Percentiles rank a stretch among this genome's conserved stretches.
These are phyloP conservation scores for Chondrus crispus DNA, from an alignment of 23 red algal species.

Conservation along the genomic window DNA sequence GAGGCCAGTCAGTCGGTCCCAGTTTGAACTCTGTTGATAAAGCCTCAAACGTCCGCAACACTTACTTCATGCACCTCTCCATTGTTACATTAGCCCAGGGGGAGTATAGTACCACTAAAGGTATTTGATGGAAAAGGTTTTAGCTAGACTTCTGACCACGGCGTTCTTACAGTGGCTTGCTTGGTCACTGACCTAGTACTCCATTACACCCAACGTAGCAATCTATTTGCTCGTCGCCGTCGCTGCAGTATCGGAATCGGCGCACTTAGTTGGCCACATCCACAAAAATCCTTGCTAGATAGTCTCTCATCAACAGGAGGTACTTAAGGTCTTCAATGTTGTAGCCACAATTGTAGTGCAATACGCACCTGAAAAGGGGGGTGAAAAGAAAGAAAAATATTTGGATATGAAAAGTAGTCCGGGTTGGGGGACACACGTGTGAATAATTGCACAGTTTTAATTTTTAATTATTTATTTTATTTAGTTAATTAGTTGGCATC, in stretches of 20 bases:
- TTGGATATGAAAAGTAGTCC: too few species aligned
- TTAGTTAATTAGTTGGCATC: too few species aligned
- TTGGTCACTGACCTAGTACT: too few species aligned
- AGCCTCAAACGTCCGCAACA: background rate
- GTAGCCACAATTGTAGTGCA: background rate
- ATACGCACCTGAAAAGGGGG: too few species aligned
- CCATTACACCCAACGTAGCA: background rate
- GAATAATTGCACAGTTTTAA: too few species aligned
- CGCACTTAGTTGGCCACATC: background rate
- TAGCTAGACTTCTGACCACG: background rate
- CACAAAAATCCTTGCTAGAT: background rate
- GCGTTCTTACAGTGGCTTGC: background rate
- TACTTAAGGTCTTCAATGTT: conserved; percentile 2
- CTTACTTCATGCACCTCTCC: background rate
- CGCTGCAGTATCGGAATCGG: background rate
- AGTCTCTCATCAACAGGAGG: background rate
- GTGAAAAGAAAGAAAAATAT: too few species aligned
- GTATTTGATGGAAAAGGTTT: background rate
- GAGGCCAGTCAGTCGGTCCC: background rate
- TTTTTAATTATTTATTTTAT: too few species aligned
- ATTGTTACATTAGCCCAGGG: background rate
- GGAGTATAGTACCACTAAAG: background rate
- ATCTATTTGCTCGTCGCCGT: background rate
- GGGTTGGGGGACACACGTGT: too few species aligned
- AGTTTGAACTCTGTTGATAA: background rate